Base-by-base conservation (phyloP, 2,329 filamentous ascomycete genomes). In the Pseudogymnoascus sp. region DNA sequence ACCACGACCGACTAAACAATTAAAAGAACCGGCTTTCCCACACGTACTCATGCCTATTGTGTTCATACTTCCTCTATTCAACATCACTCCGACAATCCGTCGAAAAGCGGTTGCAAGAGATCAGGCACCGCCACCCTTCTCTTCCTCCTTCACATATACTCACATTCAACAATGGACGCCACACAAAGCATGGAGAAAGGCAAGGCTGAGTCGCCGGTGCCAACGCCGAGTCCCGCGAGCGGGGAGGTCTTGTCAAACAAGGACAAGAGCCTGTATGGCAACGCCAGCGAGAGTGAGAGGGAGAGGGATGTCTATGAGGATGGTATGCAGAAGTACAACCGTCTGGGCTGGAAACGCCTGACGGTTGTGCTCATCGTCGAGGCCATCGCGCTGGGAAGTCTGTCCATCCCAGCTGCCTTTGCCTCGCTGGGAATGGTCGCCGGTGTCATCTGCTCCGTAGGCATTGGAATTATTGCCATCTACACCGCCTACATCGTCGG, bases 311-410 rank as follows among this genome's bases (percentile, higher is more conserved):
- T 67, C 13, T 66, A 67, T 57, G 66, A 64, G 15, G 61, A 68
- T 50, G 68, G 67, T 2, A 60, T 19, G 42, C 65, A 67, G 21
- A 64, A 68, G n/a, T 70, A 69, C 62, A 65, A 62, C 31, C 68
- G 69, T 53, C 62, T 70, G 9, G 69, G 81, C 61, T 83, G 81
- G 81, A 80, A 81, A 68, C 76, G 78, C 21, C 71, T 80, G 38
- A 80, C 78, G 1, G 72, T 81, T 19, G 78, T 80, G 63, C 71
- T 81, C 63, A 79, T 81, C 62, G 79, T 80, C 62, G 79, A 81
- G 68, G 78, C 79, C 31, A 79, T 81, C 65, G 78, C 79, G 7
- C 74, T 81, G 26, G 79, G 70, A 15, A 64, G 63, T 50, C 62
- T 71, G 6, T 68, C 66, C 8, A 67, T 71, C 21, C 70, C 69